A percentile compares a stretch with the other conserved stretches of the same genome.
phyloP scores from a whole-genome alignment of 2,329 filamentous ascomycete genomes.

The Arthrobotrys pseudoclavata region DNA sequence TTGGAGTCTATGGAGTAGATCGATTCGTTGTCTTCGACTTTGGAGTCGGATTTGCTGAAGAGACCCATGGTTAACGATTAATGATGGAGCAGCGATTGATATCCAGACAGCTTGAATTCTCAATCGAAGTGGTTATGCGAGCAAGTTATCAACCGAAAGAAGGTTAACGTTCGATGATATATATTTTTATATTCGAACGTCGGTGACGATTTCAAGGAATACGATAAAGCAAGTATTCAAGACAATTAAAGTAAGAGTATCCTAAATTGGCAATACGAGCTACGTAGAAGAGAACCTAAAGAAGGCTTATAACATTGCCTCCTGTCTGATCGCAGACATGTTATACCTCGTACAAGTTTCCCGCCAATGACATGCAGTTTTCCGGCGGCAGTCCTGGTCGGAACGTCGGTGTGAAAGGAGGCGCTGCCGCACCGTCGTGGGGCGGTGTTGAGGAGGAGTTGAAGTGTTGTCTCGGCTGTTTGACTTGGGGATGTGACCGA shows the following conservation, averaged over 20 bases:
- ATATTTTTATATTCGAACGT: background rate
- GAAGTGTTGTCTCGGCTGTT: background rate
- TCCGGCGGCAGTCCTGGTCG: background rate
- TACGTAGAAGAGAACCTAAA: background rate
- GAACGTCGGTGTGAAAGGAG: background rate
- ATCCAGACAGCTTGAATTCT: too few species aligned
- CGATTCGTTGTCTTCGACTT: conserved; percentile 37
- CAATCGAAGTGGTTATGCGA: background rate
- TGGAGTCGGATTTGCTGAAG: conserved; percentile 25
- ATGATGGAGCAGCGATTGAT: background rate
- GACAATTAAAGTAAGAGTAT: background rate
- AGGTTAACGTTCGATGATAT: background rate
- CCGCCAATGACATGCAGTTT: background rate
- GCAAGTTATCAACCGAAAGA: too few species aligned
- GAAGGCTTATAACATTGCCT: background rate
- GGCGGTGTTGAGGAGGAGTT: background rate
- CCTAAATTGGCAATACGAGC: background rate
- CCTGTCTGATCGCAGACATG: background rate
- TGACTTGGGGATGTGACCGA: background rate
- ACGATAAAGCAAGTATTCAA: too few species aligned
- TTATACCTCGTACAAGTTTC: background rate
- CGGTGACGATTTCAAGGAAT: too few species aligned
- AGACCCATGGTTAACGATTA: conserved; percentile 43
- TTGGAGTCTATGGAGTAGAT: conserved; percentile 40
- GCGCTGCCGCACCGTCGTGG: too few species aligned